A percentile compares a stretch with the other conserved stretches of the same genome.
phyloP scores from a whole-genome alignment of 192 early-diverging fungal genomes.

The Gonapodya prolifera region DNA sequence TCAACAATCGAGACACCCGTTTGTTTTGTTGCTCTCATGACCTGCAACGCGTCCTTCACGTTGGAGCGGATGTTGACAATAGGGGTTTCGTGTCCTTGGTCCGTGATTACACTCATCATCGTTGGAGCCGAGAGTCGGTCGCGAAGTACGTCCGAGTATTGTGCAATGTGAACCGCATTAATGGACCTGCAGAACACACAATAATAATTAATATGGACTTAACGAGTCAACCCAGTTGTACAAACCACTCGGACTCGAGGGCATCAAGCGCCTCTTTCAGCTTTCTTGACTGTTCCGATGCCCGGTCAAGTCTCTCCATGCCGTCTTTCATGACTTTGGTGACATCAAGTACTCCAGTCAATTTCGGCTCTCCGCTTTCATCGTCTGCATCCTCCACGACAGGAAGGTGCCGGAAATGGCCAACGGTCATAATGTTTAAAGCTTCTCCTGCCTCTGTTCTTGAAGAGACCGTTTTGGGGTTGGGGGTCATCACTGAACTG shows the following conservation, averaged over 20 bases:
- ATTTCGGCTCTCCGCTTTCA: constrained; percentile 7
- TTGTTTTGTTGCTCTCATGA: constrained; percentile 43
- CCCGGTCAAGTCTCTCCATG: constrained; percentile 72
- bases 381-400: constrained; percentile 78
- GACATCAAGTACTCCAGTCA: constrained; percentile 71
- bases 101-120: constrained; percentile 8
- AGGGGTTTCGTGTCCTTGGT: constrained; percentile 6
- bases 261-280: constrained; percentile 68
- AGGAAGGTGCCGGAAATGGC: constrained; percentile 75
- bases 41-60: constrained; percentile 33
- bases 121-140: constrained; percentile 1
- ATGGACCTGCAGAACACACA: constrained; percentile 8
- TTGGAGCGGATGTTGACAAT: constrained; percentile 7
- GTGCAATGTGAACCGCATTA: not conserved
- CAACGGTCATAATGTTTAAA: constrained; percentile 67
- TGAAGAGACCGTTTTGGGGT: constrained; percentile 75
- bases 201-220: too few relatives aligned
- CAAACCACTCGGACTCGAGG: constrained; percentile 63
- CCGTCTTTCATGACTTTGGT: constrained; percentile 78
- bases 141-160: constrained; percentile 5
- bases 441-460: constrained; percentile 62
- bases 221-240: too few relatives aligned
- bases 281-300: constrained; percentile 67
- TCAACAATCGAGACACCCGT: not conserved
- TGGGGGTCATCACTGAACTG: constrained; percentile 78